Evolutionary conservation across 208 protist species (phyloP).

Genomic region (Crithidia fasciculata): DNA sequence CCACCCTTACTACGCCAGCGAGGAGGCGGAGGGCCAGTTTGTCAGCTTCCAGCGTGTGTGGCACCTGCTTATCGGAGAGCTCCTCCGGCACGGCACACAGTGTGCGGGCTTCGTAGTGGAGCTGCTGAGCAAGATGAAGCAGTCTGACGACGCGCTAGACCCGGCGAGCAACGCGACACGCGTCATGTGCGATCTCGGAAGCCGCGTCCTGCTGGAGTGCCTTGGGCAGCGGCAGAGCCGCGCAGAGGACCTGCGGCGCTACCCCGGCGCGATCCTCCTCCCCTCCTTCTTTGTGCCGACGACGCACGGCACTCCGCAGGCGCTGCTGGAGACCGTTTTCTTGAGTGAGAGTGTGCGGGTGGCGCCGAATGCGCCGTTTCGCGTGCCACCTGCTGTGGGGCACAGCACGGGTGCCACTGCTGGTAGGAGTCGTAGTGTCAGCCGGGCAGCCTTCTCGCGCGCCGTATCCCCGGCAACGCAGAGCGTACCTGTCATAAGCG

Average conservation of each 20-base stretch:
- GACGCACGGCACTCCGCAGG: conserved; percentile 19
- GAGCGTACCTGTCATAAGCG: not conserved
- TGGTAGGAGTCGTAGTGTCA: conserved; percentile 21
- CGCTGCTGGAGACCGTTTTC: conserved; percentile 51
- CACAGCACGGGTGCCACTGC: not conserved
- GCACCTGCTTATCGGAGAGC: conserved; percentile 82
- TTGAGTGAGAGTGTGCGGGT: conserved; percentile 51
- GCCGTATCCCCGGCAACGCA: conserved; percentile 10
- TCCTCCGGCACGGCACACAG: conserved; percentile 72
- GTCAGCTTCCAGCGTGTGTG: conserved; percentile 79
- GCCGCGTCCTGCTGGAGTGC: conserved; percentile 64
- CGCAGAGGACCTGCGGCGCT: conserved; percentile 65
- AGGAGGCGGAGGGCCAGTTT: conserved; percentile 50
- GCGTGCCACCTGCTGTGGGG: conserved; percentile 9
- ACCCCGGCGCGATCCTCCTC: conserved; percentile 67
- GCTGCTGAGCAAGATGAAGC: conserved; percentile 77
- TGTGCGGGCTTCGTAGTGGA: conserved; percentile 75
- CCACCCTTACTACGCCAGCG: conserved; percentile 73
- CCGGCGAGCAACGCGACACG: conserved; percentile 46
- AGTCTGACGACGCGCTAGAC: conserved; percentile 70
- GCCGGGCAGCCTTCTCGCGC: conserved; percentile 15
- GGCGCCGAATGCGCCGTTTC: conserved; percentile 58
- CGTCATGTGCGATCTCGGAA: conserved; percentile 78
- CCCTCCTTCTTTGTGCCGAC: conserved; percentile 69
- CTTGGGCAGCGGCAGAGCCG: conserved; percentile 62